Conservation (phyloP, 1,284 basidiomycete genomes). For the Kalmanozyma brasiliensis region DNA sequence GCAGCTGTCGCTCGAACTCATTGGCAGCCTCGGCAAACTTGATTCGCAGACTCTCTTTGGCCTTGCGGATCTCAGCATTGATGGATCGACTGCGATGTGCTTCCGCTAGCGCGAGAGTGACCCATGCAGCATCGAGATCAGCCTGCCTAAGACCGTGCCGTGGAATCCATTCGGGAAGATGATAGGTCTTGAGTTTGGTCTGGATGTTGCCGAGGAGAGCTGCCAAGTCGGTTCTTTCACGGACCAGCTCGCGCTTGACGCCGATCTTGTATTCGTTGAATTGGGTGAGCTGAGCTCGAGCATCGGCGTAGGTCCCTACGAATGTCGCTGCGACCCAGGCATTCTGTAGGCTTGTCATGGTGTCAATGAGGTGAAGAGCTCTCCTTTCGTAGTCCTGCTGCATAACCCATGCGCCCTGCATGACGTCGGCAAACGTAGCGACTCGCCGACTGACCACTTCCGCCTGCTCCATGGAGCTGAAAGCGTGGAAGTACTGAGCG, state of each 20-base stretch:
- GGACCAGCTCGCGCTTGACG: constrained; percentile 85
- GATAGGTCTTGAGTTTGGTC: constrained; percentile 92
- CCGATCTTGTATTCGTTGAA: constrained; percentile 87
- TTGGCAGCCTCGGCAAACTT: constrained; percentile 86
- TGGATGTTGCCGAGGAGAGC: constrained; percentile 92
- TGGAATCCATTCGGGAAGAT: constrained; percentile 68
- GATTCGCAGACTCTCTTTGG: constrained; percentile 78
- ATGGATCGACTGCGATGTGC: constrained; percentile 82
- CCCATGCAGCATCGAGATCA: constrained; percentile 86
- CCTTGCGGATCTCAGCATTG: constrained; percentile 83
- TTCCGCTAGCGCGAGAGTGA: constrained; percentile 78
- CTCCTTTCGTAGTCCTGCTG: constrained; percentile 94
- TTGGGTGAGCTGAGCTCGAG: constrained; percentile 78
- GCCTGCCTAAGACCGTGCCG: constrained; percentile 63
- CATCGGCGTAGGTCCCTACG: constrained; percentile 75
- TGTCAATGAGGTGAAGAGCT: constrained; percentile 70
- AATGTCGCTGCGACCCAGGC: constrained; percentile 55
- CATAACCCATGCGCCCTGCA: constrained; percentile 77
- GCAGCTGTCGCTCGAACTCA: constrained; percentile 74
- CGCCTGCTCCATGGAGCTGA: constrained; percentile 95
- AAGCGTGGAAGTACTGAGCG: constrained; percentile 97
- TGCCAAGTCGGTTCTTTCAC: constrained; percentile 86
- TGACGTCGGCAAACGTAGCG: constrained; percentile 93
- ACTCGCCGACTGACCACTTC: constrained; percentile 92
- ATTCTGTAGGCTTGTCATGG: constrained; percentile 41